A percentile compares a stretch with the other conserved stretches of the same genome.
These are phyloP conservation scores for Insectozyma bohioensis DNA, from an alignment of 1,139 yeast species.

Conservation along the genomic window DNA sequence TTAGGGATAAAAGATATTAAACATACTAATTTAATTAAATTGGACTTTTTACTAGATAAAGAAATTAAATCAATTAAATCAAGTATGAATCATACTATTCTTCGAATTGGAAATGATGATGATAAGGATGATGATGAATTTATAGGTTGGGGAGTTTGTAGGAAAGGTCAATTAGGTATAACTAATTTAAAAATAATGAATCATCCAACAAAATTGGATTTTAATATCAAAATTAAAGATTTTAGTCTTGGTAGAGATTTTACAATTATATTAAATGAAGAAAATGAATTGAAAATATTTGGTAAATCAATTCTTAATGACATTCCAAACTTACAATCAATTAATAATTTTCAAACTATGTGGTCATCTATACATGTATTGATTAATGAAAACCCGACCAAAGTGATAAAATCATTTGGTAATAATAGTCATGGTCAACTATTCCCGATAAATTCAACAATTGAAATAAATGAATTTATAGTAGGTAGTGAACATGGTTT, in stretches of 20 bases:
- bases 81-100: slow-evolving; percentile 58
- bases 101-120: slow-evolving; percentile 34
- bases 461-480: slow-evolving; percentile 7
- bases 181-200: slow-evolving; percentile 16
- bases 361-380: slow-evolving; percentile 78
- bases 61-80: slow-evolving; percentile 30
- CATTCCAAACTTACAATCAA: slow-evolving; percentile 1
- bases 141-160: slow-evolving; percentile 82
- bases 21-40: slow-evolving; percentile 15
- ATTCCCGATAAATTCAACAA: slow-evolving; percentile 24
- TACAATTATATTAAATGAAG: slow-evolving; percentile 23
- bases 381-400: slow-evolving; percentile 8
- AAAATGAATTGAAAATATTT: slow-evolving; percentile 12
- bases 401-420: slow-evolving; percentile 61
- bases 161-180: slow-evolving; percentile 68
- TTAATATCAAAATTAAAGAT: slow-evolving; percentile 13
- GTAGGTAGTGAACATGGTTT: slow-evolving; percentile 90
- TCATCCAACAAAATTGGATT: slow-evolving; percentile 27
- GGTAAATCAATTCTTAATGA: slow-evolving; percentile 17
- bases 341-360: slow-evolving; percentile 47
- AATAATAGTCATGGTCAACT: slow-evolving; percentile 77
- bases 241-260: slow-evolving; percentile 49
- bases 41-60: slow-evolving; percentile 16
- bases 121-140: slow-evolving; percentile 37
- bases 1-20: slow-evolving; percentile 56